Conservation (phyloP, 208 protist species). For the Trypanosomatidae sp. region DNA sequence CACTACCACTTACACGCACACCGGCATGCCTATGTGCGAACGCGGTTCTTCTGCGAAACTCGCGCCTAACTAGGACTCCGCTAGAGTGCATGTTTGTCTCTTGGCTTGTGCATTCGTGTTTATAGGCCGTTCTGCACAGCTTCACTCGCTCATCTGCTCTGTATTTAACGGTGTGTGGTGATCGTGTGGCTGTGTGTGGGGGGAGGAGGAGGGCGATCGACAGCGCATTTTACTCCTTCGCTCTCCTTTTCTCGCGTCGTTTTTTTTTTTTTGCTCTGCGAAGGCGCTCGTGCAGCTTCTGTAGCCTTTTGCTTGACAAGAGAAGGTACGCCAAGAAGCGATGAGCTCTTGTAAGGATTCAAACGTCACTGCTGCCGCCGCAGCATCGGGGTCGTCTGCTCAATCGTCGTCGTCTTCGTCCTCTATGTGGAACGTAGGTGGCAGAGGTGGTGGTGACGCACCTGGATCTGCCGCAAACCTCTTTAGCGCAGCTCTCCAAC, state of each 20-base stretch:
- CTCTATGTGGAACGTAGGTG: background rate
- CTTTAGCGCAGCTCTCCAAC: slow-evolving; percentile 9
- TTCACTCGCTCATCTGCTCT: background rate
- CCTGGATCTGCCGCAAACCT: background rate
- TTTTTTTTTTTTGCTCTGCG: background rate
- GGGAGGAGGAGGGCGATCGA: background rate
- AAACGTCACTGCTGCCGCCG: background rate
- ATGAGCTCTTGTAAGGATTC: background rate
- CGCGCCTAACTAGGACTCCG: background rate
- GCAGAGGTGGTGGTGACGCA: background rate
- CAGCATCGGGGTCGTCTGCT: background rate
- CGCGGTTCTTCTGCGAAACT: background rate
- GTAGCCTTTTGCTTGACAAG: background rate
- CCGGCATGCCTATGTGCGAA: background rate
- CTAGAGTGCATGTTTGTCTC: background rate
- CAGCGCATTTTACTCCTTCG: background rate
- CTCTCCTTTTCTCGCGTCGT: background rate
- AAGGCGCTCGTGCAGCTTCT: background rate
- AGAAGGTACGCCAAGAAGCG: no score
- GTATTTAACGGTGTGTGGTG: background rate
- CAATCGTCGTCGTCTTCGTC: background rate
- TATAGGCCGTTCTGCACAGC: background rate
- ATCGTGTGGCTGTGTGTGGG: background rate
- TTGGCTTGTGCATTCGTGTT: background rate
- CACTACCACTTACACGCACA: background rate